A percentile compares a stretch with the other conserved stretches of the same genome.
These are phyloP conservation scores for Talaromyces sp. DNA, from an alignment of 2,329 filamentous ascomycete genomes.

Conservation along the genomic window DNA sequence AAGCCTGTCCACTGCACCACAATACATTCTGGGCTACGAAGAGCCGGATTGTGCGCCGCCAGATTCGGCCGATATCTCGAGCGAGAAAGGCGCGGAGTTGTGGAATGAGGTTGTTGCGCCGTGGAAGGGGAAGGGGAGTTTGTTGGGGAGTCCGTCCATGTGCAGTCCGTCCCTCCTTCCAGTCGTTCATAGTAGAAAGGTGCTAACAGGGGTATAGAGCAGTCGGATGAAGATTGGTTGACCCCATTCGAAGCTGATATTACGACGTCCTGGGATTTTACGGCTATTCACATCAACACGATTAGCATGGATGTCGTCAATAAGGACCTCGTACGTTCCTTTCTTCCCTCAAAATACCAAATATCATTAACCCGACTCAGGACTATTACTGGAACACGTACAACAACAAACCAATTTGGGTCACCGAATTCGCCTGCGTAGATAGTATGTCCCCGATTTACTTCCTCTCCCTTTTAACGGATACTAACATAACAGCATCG, in stretches of 20 bases:
- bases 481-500: constrained; percentile 1
- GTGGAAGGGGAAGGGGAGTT: not conserved
- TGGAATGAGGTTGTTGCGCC: constrained; percentile 10
- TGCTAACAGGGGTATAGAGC: not conserved
- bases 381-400: constrained; percentile 12
- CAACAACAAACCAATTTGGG: constrained; percentile 11
- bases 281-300: constrained; percentile 12
- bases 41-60: constrained; percentile 12
- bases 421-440: constrained; percentile 14
- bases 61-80: constrained; percentile 6
- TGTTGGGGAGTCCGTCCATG: constrained; percentile 13
- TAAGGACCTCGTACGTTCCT: not conserved
- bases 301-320: constrained; percentile 10
- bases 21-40: not conserved
- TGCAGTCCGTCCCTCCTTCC: constrained; percentile 2
- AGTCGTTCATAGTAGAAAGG: no score
- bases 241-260: constrained; percentile 4
- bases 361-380: not conserved
- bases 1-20: not conserved
- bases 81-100: not conserved
- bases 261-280: constrained; percentile 5
- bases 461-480: not conserved
- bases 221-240: constrained; percentile 13
- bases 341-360: not conserved
- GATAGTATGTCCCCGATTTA: not conserved